Evolutionary conservation across 2,329 filamentous ascomycete genomes (phyloP).

Genomic region (Penicillium sp.): DNA sequence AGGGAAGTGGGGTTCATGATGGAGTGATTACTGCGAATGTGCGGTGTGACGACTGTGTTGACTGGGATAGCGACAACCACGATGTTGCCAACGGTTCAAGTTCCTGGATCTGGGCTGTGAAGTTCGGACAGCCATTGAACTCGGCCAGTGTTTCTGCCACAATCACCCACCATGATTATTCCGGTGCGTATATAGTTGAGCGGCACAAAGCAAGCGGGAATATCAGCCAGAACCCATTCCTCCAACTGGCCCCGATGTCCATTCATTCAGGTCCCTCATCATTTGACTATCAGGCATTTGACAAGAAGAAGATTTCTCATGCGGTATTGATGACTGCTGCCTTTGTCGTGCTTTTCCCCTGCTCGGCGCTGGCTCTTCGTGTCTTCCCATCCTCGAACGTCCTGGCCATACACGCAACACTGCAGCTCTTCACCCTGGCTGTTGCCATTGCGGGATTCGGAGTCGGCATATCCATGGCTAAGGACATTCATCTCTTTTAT

Average conservation of each 20-base stretch:
- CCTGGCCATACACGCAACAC: conserved; percentile 44
- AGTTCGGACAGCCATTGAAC: conserved; percentile 22
- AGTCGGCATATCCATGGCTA: conserved; percentile 52
- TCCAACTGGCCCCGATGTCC: conserved; percentile 10
- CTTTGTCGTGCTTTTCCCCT: conserved; percentile 44
- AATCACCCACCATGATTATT: conserved; percentile 26
- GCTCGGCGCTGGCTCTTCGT: conserved; percentile 34
- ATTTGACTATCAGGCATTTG: conserved; percentile 8
- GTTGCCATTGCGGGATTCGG: conserved; percentile 51
- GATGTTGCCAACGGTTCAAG: conserved; percentile 19
- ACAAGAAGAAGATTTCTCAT: conserved; percentile 23
- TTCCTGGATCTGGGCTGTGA: conserved; percentile 32
- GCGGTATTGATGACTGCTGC: conserved; percentile 38
- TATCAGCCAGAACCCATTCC: conserved; percentile 23
- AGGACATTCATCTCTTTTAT: conserved; percentile 35
- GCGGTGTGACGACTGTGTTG: conserved; percentile 32
- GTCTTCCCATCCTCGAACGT: conserved; percentile 41
- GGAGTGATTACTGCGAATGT: conserved; percentile 61
- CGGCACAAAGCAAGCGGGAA: conserved; percentile 21
- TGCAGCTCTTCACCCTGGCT: conserved; percentile 51
- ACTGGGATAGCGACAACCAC: conserved; percentile 18
- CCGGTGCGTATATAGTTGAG: conserved; percentile 21
- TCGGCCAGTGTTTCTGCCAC: conserved; percentile 17
- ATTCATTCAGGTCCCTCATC: conserved; percentile 4
- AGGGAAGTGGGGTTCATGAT: conserved; percentile 56